These are phyloP conservation scores for Aspergillus egyptiacus DNA, from an alignment of 495 filamentous ascomycete species.

Conservation along the genomic window DNA sequence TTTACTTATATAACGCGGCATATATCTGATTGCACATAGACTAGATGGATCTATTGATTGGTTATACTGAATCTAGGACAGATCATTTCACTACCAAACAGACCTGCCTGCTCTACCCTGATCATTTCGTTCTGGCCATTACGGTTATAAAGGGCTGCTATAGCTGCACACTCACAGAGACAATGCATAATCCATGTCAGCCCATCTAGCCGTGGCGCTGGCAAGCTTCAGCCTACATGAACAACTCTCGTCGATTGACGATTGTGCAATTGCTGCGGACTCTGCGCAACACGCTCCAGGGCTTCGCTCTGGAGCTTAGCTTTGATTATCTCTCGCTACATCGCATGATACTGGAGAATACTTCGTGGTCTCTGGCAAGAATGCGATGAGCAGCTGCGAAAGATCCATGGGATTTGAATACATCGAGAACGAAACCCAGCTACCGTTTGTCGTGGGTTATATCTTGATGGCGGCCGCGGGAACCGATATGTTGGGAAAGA, in stretches of 20 bases:
- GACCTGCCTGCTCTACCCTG: too few relatives aligned
- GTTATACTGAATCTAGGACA: too few relatives aligned
- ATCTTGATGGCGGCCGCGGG: conserved; percentile 29
- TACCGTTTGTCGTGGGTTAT: conserved; percentile 36
- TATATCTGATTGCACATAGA: too few relatives aligned
- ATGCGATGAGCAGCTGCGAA: conserved; percentile 22
- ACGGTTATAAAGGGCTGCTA: too few relatives aligned
- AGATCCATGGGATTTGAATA: conserved; percentile 28
- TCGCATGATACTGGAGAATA: conserved; percentile 32
- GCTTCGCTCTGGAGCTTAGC: conserved; percentile 25
- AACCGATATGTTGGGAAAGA: neutral
- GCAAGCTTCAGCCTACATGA: too few relatives aligned
- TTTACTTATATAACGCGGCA: conserved; percentile 6
- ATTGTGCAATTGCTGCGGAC: neutral
- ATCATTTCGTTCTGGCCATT: too few relatives aligned
- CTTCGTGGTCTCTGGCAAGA: conserved; percentile 25
- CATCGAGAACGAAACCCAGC: conserved; percentile 29
- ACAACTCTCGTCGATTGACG: neutral
- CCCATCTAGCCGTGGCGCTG: too few relatives aligned
- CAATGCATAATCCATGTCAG: too few relatives aligned
- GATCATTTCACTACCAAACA: too few relatives aligned
- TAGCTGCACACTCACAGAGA: too few relatives aligned
- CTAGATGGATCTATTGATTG: too few relatives aligned
- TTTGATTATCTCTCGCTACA: conserved; percentile 34
- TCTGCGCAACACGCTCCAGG: neutral